Evolutionary conservation across 2,329 filamentous ascomycete genomes (phyloP).

Genomic region (Fusarium transvaalense): DNA sequence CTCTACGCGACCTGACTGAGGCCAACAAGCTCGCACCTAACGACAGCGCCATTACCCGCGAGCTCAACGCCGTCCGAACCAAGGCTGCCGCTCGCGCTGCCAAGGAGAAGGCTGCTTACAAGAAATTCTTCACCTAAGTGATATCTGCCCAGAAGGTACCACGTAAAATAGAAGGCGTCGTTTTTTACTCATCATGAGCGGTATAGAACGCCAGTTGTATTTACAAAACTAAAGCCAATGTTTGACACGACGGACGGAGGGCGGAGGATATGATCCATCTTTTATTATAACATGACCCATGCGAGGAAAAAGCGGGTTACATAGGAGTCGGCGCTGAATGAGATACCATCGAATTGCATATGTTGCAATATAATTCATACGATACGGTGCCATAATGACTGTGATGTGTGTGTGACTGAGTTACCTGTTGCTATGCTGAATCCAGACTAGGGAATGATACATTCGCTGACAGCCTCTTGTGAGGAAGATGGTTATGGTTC

Average conservation of each 20-base stretch:
- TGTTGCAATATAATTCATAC: conserved; percentile 31
- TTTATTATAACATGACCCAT: conserved; percentile 43
- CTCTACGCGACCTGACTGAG: conserved; percentile 79
- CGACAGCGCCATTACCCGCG: conserved; percentile 80
- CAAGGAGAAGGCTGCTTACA: conserved; percentile 93
- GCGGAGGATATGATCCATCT: conserved; percentile 40
- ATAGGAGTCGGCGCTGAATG: conserved; percentile 49
- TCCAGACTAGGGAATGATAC: not conserved
- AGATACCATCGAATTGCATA: conserved; percentile 50
- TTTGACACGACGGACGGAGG: conserved; percentile 16
- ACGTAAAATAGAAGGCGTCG: conserved; percentile 15
- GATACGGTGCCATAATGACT: not conserved
- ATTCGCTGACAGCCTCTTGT: not conserved
- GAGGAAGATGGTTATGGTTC: not conserved
- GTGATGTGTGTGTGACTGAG: not conserved
- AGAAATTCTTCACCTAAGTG: conserved; percentile 82
- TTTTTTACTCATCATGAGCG: conserved; percentile 21
- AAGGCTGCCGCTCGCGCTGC: conserved; percentile 77
- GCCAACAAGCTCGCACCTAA: conserved; percentile 80
- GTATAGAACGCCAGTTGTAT: conserved; percentile 29
- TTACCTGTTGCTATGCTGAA: not conserved
- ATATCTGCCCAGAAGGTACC: not conserved
- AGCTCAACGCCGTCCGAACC: conserved; percentile 84
- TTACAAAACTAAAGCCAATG: conserved; percentile 32
- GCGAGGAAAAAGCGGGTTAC: conserved; percentile 44